Evolutionary conservation across 1,139 yeast genomes (phyloP).

Genomic region (Magnusiomyces ingens): DNA sequence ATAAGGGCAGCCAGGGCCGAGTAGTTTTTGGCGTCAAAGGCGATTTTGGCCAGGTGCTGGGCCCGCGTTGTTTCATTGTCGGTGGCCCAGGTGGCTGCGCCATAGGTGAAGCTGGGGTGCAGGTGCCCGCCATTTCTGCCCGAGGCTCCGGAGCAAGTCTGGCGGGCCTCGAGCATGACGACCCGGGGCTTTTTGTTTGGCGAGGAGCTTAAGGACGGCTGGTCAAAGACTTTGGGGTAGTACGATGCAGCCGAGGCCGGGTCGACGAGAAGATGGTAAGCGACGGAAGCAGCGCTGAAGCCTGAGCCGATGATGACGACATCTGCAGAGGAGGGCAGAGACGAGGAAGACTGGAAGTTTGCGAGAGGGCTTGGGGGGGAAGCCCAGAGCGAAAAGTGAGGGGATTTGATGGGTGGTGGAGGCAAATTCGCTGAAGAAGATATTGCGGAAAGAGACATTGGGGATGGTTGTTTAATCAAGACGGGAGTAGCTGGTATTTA

Average conservation of each 20-base stretch:
- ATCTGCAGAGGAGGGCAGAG: slow-evolving; percentile 31
- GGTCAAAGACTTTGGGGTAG: background rate
- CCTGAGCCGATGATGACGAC: slow-evolving; percentile 39
- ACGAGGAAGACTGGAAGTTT: slow-evolving; percentile 19
- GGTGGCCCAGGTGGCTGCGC: slow-evolving; percentile 23
- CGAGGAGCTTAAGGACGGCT: background rate
- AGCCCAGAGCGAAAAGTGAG: slow-evolving; percentile 3
- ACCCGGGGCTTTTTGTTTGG: slow-evolving; percentile 17
- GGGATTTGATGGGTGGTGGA: background rate
- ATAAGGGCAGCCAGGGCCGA: slow-evolving; percentile 21
- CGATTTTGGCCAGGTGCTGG: slow-evolving; percentile 17
- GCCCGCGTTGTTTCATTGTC: slow-evolving; percentile 29
- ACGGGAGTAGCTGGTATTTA: too few species aligned
- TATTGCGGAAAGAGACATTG: background rate
- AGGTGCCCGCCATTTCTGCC: slow-evolving; percentile 47
- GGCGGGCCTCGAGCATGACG: slow-evolving; percentile 39
- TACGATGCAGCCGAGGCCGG: background rate
- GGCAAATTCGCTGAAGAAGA: background rate
- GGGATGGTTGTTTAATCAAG: too few species aligned
- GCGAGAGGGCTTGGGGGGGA: slow-evolving; percentile 16
- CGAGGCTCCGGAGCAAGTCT: slow-evolving; percentile 42
- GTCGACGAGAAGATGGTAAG: slow-evolving; percentile 29
- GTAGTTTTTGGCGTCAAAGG: slow-evolving; percentile 24
- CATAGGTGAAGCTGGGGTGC: slow-evolving; percentile 34
- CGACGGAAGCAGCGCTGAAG: slow-evolving; percentile 39